A percentile compares a stretch with the other conserved stretches of the same genome.
These are phyloP conservation scores for Boechera retrofracta DNA, from an alignment of 345 rosid genomes.

Conservation along the genomic window DNA sequence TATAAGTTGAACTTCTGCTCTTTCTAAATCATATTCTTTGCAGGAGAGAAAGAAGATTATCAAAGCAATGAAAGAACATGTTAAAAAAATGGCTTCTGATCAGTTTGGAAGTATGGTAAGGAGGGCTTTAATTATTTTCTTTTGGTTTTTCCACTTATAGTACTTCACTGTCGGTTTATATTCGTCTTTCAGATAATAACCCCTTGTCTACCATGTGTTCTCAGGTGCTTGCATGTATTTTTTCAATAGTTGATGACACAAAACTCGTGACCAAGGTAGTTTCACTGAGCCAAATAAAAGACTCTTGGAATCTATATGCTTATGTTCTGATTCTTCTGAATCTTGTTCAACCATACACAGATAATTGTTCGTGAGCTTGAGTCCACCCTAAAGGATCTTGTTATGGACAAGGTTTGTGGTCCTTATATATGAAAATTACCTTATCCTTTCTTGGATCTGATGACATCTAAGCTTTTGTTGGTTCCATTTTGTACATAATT, in stretches of 20 bases:
- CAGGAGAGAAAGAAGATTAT: conserved; percentile 93
- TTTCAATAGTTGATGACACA: conserved; percentile 90
- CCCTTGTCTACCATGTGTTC: conserved; percentile 24
- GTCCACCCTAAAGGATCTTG: conserved; percentile 62
- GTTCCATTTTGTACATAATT: conserved; percentile 8
- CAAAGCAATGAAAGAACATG: conserved; percentile 79
- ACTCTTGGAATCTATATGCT: conserved; percentile 7
- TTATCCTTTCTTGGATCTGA: background rate
- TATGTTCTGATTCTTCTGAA: conserved; percentile 35
- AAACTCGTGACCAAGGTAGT: conserved; percentile 83
- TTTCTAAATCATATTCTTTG: conserved; percentile 33
- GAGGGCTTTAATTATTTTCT: conserved; percentile 14
- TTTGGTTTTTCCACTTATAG: conserved; percentile 3
- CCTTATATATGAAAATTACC: conserved; percentile 7
- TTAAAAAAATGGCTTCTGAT: conserved; percentile 69
- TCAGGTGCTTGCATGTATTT: conserved; percentile 78
- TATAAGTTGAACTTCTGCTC: conserved; percentile 1
- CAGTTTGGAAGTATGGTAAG: conserved; percentile 85
- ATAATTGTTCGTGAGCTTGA: conserved; percentile 77
- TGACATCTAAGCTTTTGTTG: background rate
- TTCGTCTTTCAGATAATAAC: conserved; percentile 19
- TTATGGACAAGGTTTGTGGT: conserved; percentile 73
- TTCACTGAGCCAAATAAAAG: conserved; percentile 15
- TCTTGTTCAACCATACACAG: conserved; percentile 53
- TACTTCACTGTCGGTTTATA: conserved; percentile 12